Conservation (phyloP, 306 rosid species). For the Malus fusca region DNA sequence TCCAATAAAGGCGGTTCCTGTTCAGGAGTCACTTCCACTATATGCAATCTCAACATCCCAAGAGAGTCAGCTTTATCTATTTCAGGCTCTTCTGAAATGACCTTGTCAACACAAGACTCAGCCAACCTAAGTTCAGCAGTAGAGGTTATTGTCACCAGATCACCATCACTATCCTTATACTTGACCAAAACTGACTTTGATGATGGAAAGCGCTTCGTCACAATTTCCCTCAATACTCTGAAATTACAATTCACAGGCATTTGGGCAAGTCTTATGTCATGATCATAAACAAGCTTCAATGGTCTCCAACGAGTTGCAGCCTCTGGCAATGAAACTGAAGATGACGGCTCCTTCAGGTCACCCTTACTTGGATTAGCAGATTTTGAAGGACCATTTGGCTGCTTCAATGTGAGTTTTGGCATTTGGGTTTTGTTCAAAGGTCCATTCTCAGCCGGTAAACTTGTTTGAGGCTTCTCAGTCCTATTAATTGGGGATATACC, state of each 20-base stretch:
- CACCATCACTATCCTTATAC: constrained; percentile 86
- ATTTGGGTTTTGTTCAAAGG: constrained; percentile 41
- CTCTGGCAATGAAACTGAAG: constrained; percentile 22
- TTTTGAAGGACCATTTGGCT: constrained; percentile 51
- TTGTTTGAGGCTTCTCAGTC: constrained; percentile 45
- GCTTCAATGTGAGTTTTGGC: constrained; percentile 62
- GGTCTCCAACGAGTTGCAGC: constrained; percentile 51
- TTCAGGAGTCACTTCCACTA: constrained; percentile 88
- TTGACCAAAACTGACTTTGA: constrained; percentile 82
- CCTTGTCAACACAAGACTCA: constrained; percentile 64
- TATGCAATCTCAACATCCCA: constrained; percentile 72
- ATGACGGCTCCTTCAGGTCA: constrained; percentile 36
- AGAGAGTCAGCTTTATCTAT: constrained; percentile 45
- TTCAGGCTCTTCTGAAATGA: constrained; percentile 42
- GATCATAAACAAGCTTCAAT: constrained; percentile 64
- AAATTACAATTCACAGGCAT: constrained; percentile 60
- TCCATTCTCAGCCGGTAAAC: constrained; percentile 52
- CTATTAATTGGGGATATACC: constrained; percentile 35
- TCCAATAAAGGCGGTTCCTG: constrained; percentile 89
- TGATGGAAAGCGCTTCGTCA: constrained; percentile 75
- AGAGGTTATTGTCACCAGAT: constrained; percentile 87
- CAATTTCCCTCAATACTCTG: constrained; percentile 59
- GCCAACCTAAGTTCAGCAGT: constrained; percentile 82
- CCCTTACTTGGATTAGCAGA: constrained; percentile 22
- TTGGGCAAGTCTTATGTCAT: constrained; percentile 89